Evolutionary conservation across 331 rosid species (phyloP).

Genomic region (Acacia concinna): DNA sequence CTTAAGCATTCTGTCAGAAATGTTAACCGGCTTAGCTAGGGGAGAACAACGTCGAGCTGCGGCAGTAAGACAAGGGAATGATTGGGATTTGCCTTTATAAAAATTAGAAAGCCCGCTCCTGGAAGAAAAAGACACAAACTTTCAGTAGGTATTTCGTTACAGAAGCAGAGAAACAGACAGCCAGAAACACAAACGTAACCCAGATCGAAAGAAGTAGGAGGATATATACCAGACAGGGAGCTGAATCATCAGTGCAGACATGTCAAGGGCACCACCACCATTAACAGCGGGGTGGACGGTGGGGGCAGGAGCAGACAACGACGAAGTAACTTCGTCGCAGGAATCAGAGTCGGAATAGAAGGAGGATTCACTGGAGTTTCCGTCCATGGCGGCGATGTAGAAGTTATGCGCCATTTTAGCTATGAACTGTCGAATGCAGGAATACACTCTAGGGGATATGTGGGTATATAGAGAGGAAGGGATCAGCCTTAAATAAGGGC

Average conservation of each 20-base stretch:
- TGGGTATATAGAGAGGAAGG: neutral
- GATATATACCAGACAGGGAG: conserved; percentile 46
- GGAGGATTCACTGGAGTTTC: conserved; percentile 11
- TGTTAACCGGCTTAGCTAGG: conserved; percentile 45
- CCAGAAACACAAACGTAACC: neutral
- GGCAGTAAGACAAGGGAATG: too few relatives aligned
- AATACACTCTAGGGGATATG: neutral
- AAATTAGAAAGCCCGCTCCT: conserved; percentile 58
- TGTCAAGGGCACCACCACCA: conserved; percentile 10
- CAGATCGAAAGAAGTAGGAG: neutral
- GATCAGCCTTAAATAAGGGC: neutral
- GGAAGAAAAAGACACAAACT: neutral
- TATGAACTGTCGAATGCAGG: too few relatives aligned
- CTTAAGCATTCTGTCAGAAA: conserved; percentile 40
- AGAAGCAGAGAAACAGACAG: neutral
- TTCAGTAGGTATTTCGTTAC: neutral
- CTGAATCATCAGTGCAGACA: conserved; percentile 44
- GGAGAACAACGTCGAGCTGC: too few relatives aligned
- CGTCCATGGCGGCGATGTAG: neutral
- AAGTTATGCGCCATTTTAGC: too few relatives aligned
- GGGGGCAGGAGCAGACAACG: conserved; percentile 9
- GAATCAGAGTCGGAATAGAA: conserved; percentile 32
- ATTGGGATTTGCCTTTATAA: conserved; percentile 52
- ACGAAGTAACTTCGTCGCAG: conserved; percentile 40
- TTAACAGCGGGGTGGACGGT: neutral